A percentile compares a stretch with the other conserved stretches of the same genome.
Evolutionary conservation across 2,329 filamentous ascomycete genomes (phyloP).

Genomic region (Alternaria sp.): DNA sequence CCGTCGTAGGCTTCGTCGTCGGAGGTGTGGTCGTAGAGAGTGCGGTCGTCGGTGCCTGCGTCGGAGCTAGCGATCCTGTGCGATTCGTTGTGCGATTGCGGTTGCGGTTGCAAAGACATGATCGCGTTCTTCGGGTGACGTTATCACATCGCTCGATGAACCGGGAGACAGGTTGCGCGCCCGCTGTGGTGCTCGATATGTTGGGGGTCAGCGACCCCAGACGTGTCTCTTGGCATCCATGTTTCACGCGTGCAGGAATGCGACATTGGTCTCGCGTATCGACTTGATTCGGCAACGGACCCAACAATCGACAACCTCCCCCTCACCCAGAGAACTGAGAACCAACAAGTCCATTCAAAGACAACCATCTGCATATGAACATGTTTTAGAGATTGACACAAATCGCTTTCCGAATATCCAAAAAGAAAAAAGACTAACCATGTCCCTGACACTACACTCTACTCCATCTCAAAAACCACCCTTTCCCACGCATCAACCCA

Average conservation of each 20-base stretch:
- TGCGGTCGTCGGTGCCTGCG: constrained; percentile 39
- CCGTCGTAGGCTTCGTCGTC: constrained; percentile 43
- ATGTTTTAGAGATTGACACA: not conserved
- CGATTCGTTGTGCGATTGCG: constrained; percentile 24
- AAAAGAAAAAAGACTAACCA: not conserved
- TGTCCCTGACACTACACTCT: not conserved
- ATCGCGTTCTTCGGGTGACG: constrained; percentile 10
- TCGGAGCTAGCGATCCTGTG: constrained; percentile 29
- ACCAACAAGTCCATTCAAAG: fast-evolving
- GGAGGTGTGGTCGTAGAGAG: constrained; percentile 42
- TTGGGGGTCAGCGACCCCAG: constrained; percentile 4
- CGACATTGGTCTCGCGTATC: not conserved
- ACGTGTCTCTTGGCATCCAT: constrained; percentile 15
- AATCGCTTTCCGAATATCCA: too few species aligned
- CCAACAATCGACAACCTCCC: not conserved
- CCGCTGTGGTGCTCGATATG: constrained; percentile 4
- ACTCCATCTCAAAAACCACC: constrained; percentile 62
- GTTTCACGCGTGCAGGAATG: constrained; percentile 13
- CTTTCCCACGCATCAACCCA: constrained; percentile 74
- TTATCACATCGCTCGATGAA: constrained; percentile 23
- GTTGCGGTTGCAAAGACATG: constrained; percentile 33
- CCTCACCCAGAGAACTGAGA: too few species aligned
- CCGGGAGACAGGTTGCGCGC: constrained; percentile 14
- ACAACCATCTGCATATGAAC: not conserved
- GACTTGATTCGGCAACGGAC: not conserved